Conservation (phyloP, 2,329 filamentous ascomycete genomes). For the Phaeosphaeriaceae sp. region DNA sequence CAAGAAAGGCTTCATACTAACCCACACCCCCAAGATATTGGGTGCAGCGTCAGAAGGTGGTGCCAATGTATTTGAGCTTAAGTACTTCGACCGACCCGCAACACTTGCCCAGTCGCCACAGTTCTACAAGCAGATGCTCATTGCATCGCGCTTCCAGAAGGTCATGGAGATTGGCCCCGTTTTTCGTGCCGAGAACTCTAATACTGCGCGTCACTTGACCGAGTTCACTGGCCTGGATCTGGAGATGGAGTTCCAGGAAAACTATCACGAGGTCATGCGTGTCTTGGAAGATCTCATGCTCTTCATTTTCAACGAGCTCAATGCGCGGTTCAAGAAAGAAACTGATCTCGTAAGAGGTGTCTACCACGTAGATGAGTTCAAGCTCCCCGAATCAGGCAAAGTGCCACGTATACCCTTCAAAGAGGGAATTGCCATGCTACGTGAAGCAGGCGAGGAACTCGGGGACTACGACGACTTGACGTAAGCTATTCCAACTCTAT, state of each 20-base stretch:
- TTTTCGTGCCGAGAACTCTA: conserved; percentile 85
- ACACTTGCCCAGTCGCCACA: conserved; percentile 82
- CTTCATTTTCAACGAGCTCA: conserved; percentile 78
- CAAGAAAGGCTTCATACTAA: conserved; percentile 75
- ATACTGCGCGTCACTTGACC: conserved; percentile 84
- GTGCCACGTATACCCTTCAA: conserved; percentile 79
- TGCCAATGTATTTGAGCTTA: conserved; percentile 86
- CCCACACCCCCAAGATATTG: conserved; percentile 89
- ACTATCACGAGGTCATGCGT: conserved; percentile 76
- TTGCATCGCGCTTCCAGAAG: conserved; percentile 77
- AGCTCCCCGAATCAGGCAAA: conserved; percentile 75
- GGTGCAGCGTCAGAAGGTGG: conserved; percentile 92
- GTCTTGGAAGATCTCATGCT: conserved; percentile 77
- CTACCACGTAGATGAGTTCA: conserved; percentile 79
- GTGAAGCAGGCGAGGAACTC: conserved; percentile 78
- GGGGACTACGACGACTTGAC: conserved; percentile 79
- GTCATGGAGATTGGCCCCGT: conserved; percentile 82
- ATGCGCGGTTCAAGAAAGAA: conserved; percentile 70
- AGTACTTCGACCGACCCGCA: conserved; percentile 86
- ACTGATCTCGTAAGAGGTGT: conserved; percentile 73
- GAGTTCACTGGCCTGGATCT: conserved; percentile 90
- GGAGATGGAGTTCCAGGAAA: conserved; percentile 84
- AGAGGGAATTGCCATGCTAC: conserved; percentile 77
- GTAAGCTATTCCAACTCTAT: conserved; percentile 26
- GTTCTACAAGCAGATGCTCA: conserved; percentile 87